Percentiles rank a stretch among this genome's conserved stretches.
phyloP scores from a whole-genome alignment of 495 filamentous ascomycete genomes.

The Diplogelasinospora grovesii region DNA sequence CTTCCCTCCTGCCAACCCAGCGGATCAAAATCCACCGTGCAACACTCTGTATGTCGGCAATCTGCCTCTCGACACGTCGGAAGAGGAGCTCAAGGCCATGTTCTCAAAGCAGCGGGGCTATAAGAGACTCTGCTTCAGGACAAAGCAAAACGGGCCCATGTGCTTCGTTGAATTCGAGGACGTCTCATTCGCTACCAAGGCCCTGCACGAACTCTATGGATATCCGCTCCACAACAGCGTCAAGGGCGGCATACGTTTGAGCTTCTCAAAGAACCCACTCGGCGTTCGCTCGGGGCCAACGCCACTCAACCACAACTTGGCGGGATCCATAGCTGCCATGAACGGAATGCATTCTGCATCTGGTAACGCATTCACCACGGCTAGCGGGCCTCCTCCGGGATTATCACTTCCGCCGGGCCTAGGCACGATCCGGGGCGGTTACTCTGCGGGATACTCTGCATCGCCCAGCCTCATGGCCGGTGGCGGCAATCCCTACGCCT shows the following conservation, averaged over 20 bases:
- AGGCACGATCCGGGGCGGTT: slow-evolving; percentile 32
- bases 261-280: slow-evolving; percentile 96
- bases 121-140: slow-evolving; percentile 93
- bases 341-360: slow-evolving; percentile 28
- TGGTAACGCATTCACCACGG: slow-evolving; percentile 57
- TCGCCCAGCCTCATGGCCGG: slow-evolving; percentile 13
- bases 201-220: slow-evolving; percentile 87
- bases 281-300: slow-evolving; percentile 79
- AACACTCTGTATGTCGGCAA: slow-evolving; percentile 98
- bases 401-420: slow-evolving; percentile 64
- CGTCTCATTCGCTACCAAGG: slow-evolving; percentile 86
- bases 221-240: slow-evolving; percentile 83
- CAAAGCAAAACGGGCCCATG: slow-evolving; percentile 97
- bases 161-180: slow-evolving; percentile 99
- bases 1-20: slow-evolving; percentile 86
- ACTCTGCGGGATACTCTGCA: slow-evolving; percentile 23
- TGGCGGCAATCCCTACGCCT: slow-evolving; percentile 10
- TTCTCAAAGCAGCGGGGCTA: slow-evolving; percentile 95
- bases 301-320: slow-evolving; percentile 26
- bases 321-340: slow-evolving; percentile 49
- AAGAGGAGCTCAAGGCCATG: slow-evolving; percentile 92
- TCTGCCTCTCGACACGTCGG: slow-evolving; percentile 85
- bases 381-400: slow-evolving; percentile 70
- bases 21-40: slow-evolving; percentile 95
- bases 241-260: slow-evolving; percentile 95